phyloP scores from a whole-genome alignment of 1,139 yeast genomes.

The Ashbya aceris region DNA sequence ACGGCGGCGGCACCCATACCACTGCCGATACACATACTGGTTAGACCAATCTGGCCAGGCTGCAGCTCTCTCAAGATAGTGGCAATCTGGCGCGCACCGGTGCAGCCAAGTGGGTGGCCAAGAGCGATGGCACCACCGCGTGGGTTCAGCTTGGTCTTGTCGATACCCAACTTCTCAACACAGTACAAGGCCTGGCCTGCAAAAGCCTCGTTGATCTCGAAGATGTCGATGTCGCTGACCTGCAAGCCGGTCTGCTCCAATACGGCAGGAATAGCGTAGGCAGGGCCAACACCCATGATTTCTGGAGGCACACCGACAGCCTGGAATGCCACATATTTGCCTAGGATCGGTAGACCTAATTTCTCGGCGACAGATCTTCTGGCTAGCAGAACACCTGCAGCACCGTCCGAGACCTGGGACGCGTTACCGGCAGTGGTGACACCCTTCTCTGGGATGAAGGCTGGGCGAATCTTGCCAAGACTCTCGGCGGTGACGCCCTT shows the following conservation, averaged over 20 bases:
- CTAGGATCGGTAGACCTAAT: conserved; percentile 57
- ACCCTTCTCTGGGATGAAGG: conserved; percentile 73
- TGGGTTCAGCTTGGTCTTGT: conserved; percentile 67
- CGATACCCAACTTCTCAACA: conserved; percentile 56
- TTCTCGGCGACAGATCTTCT: conserved; percentile 81
- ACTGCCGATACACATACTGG: conserved; percentile 95
- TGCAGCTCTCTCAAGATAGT: conserved; percentile 74
- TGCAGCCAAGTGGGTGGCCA: conserved; percentile 93
- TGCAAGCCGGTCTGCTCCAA: conserved; percentile 56
- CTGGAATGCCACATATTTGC: conserved; percentile 67
- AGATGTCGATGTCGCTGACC: conserved; percentile 59
- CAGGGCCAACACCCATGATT: conserved; percentile 96
- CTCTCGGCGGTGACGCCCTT: conserved; percentile 73
- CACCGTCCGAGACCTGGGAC: conserved; percentile 93
- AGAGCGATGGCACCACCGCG: conserved; percentile 95
- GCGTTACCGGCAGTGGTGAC: conserved; percentile 93
- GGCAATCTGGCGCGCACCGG: conserved; percentile 93
- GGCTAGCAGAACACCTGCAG: conserved; percentile 79
- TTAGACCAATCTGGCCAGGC: conserved; percentile 76
- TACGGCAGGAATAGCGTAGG: conserved; percentile 80
- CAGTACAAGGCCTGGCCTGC: conserved; percentile 89
- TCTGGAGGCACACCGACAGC: conserved; percentile 92
- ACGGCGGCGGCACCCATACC: conserved; percentile 98
- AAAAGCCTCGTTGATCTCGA: conserved; percentile 91
- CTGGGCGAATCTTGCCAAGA: conserved; percentile 69